phyloP scores from a whole-genome alignment of 768 basidiomycete species.

The Hemileccinum impolitum region DNA sequence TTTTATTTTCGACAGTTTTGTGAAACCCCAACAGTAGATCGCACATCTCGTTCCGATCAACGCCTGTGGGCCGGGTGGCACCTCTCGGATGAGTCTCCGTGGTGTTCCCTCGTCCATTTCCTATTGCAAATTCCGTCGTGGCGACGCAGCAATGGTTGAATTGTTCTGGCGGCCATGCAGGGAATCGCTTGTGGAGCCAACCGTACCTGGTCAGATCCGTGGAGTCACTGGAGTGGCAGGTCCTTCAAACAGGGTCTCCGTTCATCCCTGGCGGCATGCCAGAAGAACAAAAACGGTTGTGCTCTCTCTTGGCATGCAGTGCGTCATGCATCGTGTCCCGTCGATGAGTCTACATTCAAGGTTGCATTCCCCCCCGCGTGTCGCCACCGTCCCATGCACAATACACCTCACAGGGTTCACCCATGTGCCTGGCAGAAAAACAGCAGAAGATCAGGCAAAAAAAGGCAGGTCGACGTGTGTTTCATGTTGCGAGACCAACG shows the following conservation, averaged over 20 bases:
- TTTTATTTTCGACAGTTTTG: slow-evolving; percentile 7
- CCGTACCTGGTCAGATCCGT: slow-evolving; percentile 17
- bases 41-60: slow-evolving; percentile 26
- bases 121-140: slow-evolving; percentile 22
- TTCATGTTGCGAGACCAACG: slow-evolving; percentile 2
- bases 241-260: slow-evolving; percentile 21
- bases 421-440: slow-evolving; percentile 6
- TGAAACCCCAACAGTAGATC: slow-evolving; percentile 15
- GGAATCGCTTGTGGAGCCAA: slow-evolving; percentile 17
- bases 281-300: neutral
- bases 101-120: slow-evolving; percentile 21
- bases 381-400: slow-evolving; percentile 1
- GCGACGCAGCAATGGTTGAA: slow-evolving; percentile 16
- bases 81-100: slow-evolving; percentile 19
- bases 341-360: slow-evolving; percentile 4
- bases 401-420: neutral
- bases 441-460: neutral
- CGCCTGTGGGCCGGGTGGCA: slow-evolving; percentile 22
- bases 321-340: slow-evolving; percentile 25
- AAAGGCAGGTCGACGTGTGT: slow-evolving; percentile 3
- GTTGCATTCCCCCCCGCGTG: slow-evolving; percentile 14
- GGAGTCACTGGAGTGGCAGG: slow-evolving; percentile 7
- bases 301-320: neutral
- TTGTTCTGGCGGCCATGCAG: slow-evolving; percentile 10
- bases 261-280: slow-evolving; percentile 3